These are phyloP conservation scores for Paramyrothecium sp. DNA, from an alignment of 2,329 filamentous ascomycete genomes.

Conservation along the genomic window DNA sequence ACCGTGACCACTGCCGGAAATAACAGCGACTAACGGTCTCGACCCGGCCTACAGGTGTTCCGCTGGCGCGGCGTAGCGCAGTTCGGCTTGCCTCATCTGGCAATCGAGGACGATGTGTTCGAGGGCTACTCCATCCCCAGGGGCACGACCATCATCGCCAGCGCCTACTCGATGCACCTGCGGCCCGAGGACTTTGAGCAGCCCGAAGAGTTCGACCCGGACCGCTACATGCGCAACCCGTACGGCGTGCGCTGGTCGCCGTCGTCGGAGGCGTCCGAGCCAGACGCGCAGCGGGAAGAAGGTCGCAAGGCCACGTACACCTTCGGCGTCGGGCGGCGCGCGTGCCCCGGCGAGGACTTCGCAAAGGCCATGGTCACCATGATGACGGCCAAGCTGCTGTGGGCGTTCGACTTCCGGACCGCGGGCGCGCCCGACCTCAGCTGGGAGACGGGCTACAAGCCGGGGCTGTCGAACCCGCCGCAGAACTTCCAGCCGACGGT, in stretches of 20 bases:
- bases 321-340: background rate
- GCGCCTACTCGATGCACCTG: constrained; percentile 1
- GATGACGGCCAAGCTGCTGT: background rate
- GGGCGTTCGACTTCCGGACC: background rate
- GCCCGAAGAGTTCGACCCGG: background rate
- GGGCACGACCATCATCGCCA: background rate
- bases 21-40: background rate
- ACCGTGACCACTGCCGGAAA: background rate
- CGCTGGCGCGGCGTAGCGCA: background rate
- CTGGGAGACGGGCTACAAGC: constrained; percentile 1
- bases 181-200: background rate
- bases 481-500: background rate
- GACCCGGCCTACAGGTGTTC: background rate
- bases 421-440: background rate
- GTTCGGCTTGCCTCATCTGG: background rate
- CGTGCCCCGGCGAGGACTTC: constrained; percentile 1
- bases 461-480: background rate
- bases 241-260: background rate
- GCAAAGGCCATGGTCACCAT: background rate
- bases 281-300: background rate
- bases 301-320: background rate
- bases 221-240: background rate
- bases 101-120: constrained; percentile 1
- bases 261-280: background rate
- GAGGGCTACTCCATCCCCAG: background rate